Base-by-base conservation (phyloP, 2,329 filamentous ascomycete genomes). In the Colletotrichum costaricense region DNA sequence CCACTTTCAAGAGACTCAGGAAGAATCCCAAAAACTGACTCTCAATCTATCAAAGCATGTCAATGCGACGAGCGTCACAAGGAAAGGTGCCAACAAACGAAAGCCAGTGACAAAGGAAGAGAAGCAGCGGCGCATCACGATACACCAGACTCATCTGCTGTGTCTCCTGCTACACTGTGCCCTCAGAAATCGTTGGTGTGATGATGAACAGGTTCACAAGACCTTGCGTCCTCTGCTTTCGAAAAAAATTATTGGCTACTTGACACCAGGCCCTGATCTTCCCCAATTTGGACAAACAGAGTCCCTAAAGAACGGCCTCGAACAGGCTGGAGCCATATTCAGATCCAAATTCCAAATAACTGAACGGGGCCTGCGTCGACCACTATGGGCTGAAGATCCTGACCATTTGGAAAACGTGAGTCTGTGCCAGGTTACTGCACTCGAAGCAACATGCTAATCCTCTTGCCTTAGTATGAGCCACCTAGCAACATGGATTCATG, bases 141-240 rank as follows among this genome's bases (percentile, higher is more conserved):
- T 95, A n/a, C 97, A 99, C 82, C 97, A 96, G 82, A 86, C 92
- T 74, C 95, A 99, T 82, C 76, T 98, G 0, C 84, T 98, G 16
- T 97, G 94, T 80, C 87, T 99, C 2, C 83, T 99, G 19, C 90
- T 91, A 11, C 94, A 98, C 81, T 88, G 92, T 19, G 89, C 93
- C 76, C 86, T 91, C 70, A 91, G 95, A 68, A 99, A 98, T 79
- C 86, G 89, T 67, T 98, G 96, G 95, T 98, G 95, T 83, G 97
- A 97, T 78, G 93, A 96, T 79, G 78, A 84, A 16, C 83, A 88
- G 69, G 89, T 94, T 9, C 94, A 97, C 79, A 88, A 86, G 54
- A 83, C 83, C n/a, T 82, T 97, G 54, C 91, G 89, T 67, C 84
- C 88, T 54, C 86, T 95, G 49, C 81, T 98, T 5, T 87, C 90